Evolutionary conservation across 805 yeast genomes (phyloP), one percentile per base, ranked within the genome.

Genomic region (Nakazawaea populi): DNA sequence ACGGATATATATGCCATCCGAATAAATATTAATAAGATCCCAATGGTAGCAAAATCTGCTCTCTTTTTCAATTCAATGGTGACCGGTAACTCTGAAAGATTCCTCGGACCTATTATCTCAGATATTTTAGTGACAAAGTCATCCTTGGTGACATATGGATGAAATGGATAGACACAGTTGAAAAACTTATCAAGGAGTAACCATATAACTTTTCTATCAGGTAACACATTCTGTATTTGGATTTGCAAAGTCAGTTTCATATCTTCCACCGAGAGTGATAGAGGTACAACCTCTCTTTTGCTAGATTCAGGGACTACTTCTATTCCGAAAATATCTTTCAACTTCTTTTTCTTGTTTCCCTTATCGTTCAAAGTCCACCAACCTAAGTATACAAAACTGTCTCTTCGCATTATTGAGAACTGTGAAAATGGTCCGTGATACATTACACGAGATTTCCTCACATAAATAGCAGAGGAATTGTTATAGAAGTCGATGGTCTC

Each of bases 171-270:
- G 6, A 76, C 65, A 48, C 64, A 68, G 5, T 52, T 58, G 57
- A 79, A 79, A 55, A 63, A 79, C 14, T 77, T 63, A 14, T 70
- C 68, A 11, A 77, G 49, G 8, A 74, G 65, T 45, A 72, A 59
- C 81, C 82, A 77, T 5, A 76, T 58, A 0, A 69, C 72, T 45
- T 68, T 71, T 30, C 60, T 67, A n/a, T 64, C 62, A 0, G 85
- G 83, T 28, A 79, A 56, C 6, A 69, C 67, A 10, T 63, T 57
- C 39, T 67, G 63, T 5, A 79, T 70, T 47, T 61, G 62, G 38
- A 66, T 70, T 42, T 69, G 64, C 11, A 70, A 58, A 44, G 61
- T 63, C 35, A 67, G 56, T 52, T 70, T 73, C 5, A 60, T 58
- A 35, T 64, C 68, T 46, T 34, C 49, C 3, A 42, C 46, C 27